Percentiles rank a stretch among this genome's conserved stretches.
phyloP scores from a whole-genome alignment of 768 basidiomycete species.

The Auricularia sp. region DNA sequence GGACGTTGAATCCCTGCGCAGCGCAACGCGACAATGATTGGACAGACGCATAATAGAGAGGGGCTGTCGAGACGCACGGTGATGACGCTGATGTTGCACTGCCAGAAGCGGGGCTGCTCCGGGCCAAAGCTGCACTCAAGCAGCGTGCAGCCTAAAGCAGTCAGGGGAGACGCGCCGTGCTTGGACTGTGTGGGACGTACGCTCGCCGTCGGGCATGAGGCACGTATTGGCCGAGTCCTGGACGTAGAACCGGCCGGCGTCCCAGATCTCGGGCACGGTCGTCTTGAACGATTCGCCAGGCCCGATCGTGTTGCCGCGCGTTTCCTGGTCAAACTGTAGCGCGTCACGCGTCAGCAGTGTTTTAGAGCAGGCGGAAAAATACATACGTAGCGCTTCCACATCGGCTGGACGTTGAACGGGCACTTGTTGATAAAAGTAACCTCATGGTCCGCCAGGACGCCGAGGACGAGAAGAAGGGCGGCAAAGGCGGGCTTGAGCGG shows the following conservation, averaged over 20 bases:
- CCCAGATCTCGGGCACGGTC: not conserved
- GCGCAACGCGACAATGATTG: not conserved
- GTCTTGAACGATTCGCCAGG: not conserved
- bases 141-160: not conserved
- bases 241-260: not conserved
- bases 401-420: conserved; percentile 1
- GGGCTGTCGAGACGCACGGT: not conserved
- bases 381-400: conserved; percentile 1
- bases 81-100: conserved; percentile 2
- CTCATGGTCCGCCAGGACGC: not conserved
- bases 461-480: not conserved
- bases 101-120: not conserved
- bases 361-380: too few species aligned
- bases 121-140: not conserved
- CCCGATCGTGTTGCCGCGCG: not conserved
- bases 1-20: not conserved
- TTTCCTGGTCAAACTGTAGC: not conserved
- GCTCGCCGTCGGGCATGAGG: not conserved
- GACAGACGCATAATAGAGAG: not conserved
- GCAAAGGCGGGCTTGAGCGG: not conserved
- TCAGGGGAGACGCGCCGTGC: not conserved
- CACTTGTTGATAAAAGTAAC: not conserved
- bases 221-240: not conserved
- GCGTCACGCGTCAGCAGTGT: too few species aligned
- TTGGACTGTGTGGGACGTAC: not conserved